Base-by-base conservation (phyloP, 768 basidiomycete genomes). In the Dentipellis fragilis region DNA sequence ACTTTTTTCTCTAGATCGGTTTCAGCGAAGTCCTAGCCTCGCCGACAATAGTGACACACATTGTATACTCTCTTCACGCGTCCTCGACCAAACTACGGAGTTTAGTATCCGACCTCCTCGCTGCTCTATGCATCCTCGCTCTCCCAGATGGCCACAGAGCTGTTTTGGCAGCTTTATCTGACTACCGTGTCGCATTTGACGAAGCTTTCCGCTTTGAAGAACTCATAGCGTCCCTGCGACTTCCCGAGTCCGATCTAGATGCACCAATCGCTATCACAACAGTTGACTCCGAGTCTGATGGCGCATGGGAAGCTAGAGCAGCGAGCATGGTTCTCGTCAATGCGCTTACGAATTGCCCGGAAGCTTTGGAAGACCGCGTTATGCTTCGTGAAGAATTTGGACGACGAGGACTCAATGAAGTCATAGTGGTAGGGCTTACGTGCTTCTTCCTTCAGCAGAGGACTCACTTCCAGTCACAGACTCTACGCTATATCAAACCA, bases 171-270 rank as follows among this genome's bases (percentile, higher is more conserved):
- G 89, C 89, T 0, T 67, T 94, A 58, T 88, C 91, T 0, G 93
- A 95, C 63, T 90, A 85, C 57, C 78, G 84, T 12, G 67, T 90
- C 51, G 77, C 77, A 36, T 83, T 75, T 60, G 80, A 82, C 23
- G 91, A 94, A 59, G 65, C 74, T 3, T 89, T 89, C 62, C 84
- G 93, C 4, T 94, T 96, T 63, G 83, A 92, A 62, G 80, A 77
- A 22, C 72, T 95, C 19, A 75, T 96, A 9, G 71, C 73, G 0
- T 80, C 80, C 8, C 72, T 95, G 47, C 77, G 76, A 12, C 66
- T 84, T 9, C 74, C 78, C 1, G 81, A 84, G 0, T 61, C 62
- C 54, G 68, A 66, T 2, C 69, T 74, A 55, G 71, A 71, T 14
- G 71, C 75, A 55, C 42, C 49, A 21, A 64, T 58, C 29, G 62